Base-by-base conservation (phyloP, 352 stramenopile species). In the Blastocystis hominis region DNA sequence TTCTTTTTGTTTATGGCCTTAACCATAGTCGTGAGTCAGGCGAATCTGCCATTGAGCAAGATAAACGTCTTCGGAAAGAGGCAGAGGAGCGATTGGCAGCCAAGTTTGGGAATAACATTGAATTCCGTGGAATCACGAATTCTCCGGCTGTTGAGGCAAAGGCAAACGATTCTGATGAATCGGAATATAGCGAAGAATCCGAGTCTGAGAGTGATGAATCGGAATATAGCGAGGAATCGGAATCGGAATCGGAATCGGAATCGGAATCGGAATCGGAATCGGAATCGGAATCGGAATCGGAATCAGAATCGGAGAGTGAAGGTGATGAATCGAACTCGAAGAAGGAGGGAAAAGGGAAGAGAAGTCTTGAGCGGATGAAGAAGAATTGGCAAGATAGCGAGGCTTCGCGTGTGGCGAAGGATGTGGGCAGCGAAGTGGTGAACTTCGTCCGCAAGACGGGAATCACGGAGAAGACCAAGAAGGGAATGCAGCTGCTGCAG, bases 341-440 rank as follows among this genome's bases (percentile, higher is more conserved):
- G 50, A 56, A 56, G 50, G 50, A 56, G 50, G 10, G 20, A 20
- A 56, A 20, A 20, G 20, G 20, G 50, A 10, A 56, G 50, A 56
- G 24, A 30, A 30, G 24, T 30, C 24, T 30, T 30, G 24, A 30
- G 24, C 24, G 24, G 24, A 30, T 30, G 24, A 30, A 30, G 24
- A 30, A 30, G n/a, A 36, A 76, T 17, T 76, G 64, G 64, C 50
- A 76, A 42, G 17, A 75, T n/a, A 75, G 55, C n/a, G 64, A 76
- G 47, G 50, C 50, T 55, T 7, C 55, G 64, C 50, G 55, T 7
- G 24, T 76, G 64, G 64, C 64, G 47, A 55, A 15, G n/a, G 64
- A 76, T n/a, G 55, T 76, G 10, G n/a, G n/a, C 20, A 40, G 3
- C 17, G 64, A 76, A n/a, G 55, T 76, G 64, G 42, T 76, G 30